phyloP scores from a whole-genome alignment of 306 rosid species.

The Fagus sylvatica region DNA sequence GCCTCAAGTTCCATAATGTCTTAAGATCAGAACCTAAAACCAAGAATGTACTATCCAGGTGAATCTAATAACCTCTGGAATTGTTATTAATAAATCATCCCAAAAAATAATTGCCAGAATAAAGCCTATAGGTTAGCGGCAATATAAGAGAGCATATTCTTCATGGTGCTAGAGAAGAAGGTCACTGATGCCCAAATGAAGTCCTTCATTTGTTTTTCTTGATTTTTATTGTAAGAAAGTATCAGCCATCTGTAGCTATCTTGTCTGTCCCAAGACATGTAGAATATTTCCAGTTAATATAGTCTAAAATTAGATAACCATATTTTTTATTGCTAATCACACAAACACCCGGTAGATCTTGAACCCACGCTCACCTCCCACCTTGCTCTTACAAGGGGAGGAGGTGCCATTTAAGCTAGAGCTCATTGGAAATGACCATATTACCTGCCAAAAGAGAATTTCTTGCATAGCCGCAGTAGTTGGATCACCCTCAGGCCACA shows the following conservation, averaged over 20 bases:
- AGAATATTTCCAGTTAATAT: not conserved
- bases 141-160: not conserved
- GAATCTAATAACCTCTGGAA: not conserved
- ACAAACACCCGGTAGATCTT: too few relatives aligned
- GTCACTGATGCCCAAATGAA: too few relatives aligned
- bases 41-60: not conserved
- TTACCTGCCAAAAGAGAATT: constrained; percentile 97
- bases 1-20: not conserved
- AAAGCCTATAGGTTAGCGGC: not conserved
- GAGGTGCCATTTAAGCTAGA: too few relatives aligned
- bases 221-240: not conserved
- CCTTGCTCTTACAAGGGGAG: too few relatives aligned
- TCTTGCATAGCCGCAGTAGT: constrained; percentile 76
- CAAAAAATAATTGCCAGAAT: constrained; percentile 5
- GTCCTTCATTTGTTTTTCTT: not conserved
- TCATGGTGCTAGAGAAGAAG: not conserved
- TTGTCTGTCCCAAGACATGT: not conserved
- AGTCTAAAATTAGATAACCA: constrained; percentile 15
- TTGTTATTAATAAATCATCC: not conserved
- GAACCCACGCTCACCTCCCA: too few relatives aligned
- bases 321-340: too few relatives aligned
- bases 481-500: constrained; percentile 99
- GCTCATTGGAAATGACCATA: not conserved
- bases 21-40: not conserved
- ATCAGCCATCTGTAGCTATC: not conserved